A percentile compares a stretch with the other conserved stretches of the same genome.
phyloP scores from a whole-genome alignment of 2,329 filamentous ascomycete genomes.

The Sclerotiophoma versabilis region DNA sequence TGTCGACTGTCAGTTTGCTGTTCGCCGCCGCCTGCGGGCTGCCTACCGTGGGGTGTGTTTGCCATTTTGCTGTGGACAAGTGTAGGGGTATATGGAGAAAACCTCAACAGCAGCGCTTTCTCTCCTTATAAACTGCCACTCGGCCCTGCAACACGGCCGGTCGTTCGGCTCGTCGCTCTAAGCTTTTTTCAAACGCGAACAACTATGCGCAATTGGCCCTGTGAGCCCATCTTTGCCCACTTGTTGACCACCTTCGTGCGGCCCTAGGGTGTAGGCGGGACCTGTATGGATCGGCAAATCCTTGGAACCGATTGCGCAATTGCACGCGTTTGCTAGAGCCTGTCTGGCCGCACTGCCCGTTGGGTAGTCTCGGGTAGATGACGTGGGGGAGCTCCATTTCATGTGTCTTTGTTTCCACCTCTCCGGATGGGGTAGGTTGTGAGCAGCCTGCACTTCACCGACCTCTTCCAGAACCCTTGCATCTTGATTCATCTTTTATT shows the following conservation, averaged over 20 bases:
- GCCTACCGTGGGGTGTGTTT: slow-evolving; percentile 57
- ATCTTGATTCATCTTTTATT: slow-evolving; percentile 1
- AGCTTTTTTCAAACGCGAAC: slow-evolving; percentile 1
- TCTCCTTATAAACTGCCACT: slow-evolving; percentile 10
- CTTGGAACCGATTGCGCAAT: slow-evolving; percentile 50
- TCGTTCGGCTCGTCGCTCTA: slow-evolving; percentile 20
- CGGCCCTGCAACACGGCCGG: slow-evolving; percentile 10
- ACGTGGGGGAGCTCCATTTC: slow-evolving; percentile 5
- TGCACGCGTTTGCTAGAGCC: slow-evolving; percentile 41
- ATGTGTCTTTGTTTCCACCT: slow-evolving; percentile 2
- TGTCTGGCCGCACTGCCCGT: slow-evolving; percentile 8
- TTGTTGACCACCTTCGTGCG: slow-evolving; percentile 21
- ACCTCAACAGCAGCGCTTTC: slow-evolving; percentile 9
- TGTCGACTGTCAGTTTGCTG: slow-evolving; percentile 7
- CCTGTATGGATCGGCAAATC: slow-evolving; percentile 41
- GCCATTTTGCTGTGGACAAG: slow-evolving; percentile 50
- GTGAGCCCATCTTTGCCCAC: slow-evolving; percentile 12
- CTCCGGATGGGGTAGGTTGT: slow-evolving; percentile 13
- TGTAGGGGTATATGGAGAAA: slow-evolving; percentile 10
- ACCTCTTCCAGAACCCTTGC: background rate
- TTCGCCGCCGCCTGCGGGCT: background rate
- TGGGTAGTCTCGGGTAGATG: slow-evolving; percentile 2
- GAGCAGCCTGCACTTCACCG: slow-evolving; percentile 3
- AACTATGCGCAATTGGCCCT: slow-evolving; percentile 14
- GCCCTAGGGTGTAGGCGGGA: slow-evolving; percentile 30